Base-by-base conservation (phyloP, 805 yeast genomes). In the Suhomyces canberraensis region DNA sequence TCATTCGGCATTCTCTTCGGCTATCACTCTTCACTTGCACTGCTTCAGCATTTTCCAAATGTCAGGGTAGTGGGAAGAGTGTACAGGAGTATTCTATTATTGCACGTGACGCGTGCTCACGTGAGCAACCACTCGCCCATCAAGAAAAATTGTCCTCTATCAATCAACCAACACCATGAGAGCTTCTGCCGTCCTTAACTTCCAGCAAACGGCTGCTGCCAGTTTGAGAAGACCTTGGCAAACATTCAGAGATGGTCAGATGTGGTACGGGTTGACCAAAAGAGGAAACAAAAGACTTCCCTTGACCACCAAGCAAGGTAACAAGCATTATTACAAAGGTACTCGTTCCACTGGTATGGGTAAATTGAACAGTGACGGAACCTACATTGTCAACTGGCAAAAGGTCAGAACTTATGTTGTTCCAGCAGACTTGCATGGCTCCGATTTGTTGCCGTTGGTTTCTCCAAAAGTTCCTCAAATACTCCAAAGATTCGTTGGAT, bases 261-360 rank as follows among this genome's bases (percentile, higher is more conserved):
- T 86, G 15, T 89, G 85, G 70, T 89, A 89, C 56, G 96, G 96
- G 32, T 51, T 66, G 17, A 67, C 82, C 11, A 89, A 85, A 55
- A 57, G 81, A 7, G 97, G 97, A 38, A 80, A 87, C 46, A 87
- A 83, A 60, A 81, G 96, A 68, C 75, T 76, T 56, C 76, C 95
- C 4, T 68, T 91, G 50, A 84, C 96, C 16, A 83, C 96, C 16
- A 93, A 93, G 54, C 88, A 87, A 58, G 98, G 98, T 53, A 91
- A 93, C 65, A 89, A 90, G 69, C 82, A 85, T 51, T 85, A 73
- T 66, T 93, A 93, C 68, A 93, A 93, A 61, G 99, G 99, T 70
- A 93, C 98, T 16, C 78, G 97, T 40, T 86, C 98, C 4, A 76
- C 95, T 3, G 97, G 97, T 60, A 78, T 88, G 44, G 99, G 99